Percentiles rank a stretch among this genome's conserved stretches.
Evolutionary conservation across 208 protist species (phyloP).

Genomic region (Zelonia costaricensis): DNA sequence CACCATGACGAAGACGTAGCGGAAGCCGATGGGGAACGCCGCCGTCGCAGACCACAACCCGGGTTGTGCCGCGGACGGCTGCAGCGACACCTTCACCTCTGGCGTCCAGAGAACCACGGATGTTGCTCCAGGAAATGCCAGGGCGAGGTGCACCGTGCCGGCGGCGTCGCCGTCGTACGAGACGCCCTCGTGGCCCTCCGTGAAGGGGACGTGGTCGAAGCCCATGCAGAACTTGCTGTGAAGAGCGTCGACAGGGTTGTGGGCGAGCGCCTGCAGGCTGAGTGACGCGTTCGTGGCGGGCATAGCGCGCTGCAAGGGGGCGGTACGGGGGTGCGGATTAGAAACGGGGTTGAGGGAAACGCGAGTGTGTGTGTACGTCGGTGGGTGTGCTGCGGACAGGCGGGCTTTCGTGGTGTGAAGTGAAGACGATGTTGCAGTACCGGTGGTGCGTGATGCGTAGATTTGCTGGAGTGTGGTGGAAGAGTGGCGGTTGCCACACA

Average conservation of each 20-base stretch:
- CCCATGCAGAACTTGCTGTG: neutral
- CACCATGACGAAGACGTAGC: conserved; percentile 24
- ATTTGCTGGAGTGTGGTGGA: too few relatives aligned
- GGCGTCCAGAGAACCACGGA: conserved; percentile 2
- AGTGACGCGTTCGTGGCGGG: neutral
- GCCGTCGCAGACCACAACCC: conserved; percentile 12
- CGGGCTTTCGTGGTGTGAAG: too few relatives aligned
- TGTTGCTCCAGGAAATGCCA: conserved; percentile 23
- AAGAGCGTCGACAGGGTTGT: neutral
- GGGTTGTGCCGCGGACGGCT: neutral
- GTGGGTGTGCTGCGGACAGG: too few relatives aligned
- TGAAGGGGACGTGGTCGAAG: conserved; percentile 11
- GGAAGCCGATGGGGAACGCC: conserved; percentile 12
- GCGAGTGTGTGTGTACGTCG: too few relatives aligned
- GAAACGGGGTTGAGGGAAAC: neutral
- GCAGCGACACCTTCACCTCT: neutral
- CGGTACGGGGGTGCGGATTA: neutral
- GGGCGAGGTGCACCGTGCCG: conserved; percentile 17
- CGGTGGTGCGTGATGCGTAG: too few relatives aligned
- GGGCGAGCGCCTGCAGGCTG: conserved; percentile 6
- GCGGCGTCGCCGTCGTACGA: conserved; percentile 14
- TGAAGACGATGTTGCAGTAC: too few relatives aligned
- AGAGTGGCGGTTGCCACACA: too few relatives aligned
- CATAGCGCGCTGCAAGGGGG: too few relatives aligned
- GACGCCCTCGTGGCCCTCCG: conserved; percentile 16